Evolutionary conservation across 2,329 filamentous ascomycete genomes (phyloP).

Genomic region (Colletotrichum eleusines): DNA sequence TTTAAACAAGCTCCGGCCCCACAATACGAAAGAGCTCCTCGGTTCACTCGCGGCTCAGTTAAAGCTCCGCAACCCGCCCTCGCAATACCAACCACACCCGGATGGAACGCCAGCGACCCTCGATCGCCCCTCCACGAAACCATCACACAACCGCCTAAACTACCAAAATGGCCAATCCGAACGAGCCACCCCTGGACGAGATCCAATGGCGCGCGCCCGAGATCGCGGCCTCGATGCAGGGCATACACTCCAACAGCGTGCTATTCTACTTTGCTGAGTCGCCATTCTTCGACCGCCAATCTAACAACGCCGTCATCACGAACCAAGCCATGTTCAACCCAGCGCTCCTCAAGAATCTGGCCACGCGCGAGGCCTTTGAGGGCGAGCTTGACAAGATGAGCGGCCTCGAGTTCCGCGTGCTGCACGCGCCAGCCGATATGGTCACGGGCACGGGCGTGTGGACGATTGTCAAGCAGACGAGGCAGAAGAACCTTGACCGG

Average conservation of each 20-base stretch:
- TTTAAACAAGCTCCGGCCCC: slow-evolving; percentile 29
- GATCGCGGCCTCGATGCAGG: slow-evolving; percentile 63
- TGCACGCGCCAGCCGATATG: slow-evolving; percentile 73
- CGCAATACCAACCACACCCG: slow-evolving; percentile 1
- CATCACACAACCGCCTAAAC: background rate
- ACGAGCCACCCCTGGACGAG: slow-evolving; percentile 71
- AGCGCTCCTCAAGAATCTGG: slow-evolving; percentile 67
- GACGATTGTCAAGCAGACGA: slow-evolving; percentile 77
- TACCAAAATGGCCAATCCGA: slow-evolving; percentile 56
- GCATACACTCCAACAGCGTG: slow-evolving; percentile 74
- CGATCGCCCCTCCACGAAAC: background rate
- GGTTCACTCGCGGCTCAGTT: slow-evolving; percentile 24
- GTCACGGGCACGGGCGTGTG: slow-evolving; percentile 75
- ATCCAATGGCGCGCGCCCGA: slow-evolving; percentile 73
- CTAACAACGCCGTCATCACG: slow-evolving; percentile 74
- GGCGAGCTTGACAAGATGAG: slow-evolving; percentile 72
- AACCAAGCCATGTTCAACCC: slow-evolving; percentile 73
- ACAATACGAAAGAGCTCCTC: slow-evolving; percentile 34
- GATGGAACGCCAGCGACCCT: background rate
- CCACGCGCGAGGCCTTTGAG: slow-evolving; percentile 74
- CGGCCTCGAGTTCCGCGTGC: slow-evolving; percentile 75
- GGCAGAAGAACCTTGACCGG: slow-evolving; percentile 66
- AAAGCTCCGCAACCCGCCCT: slow-evolving; percentile 18
- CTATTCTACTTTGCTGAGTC: slow-evolving; percentile 77
- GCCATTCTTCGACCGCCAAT: slow-evolving; percentile 76